Evolutionary conservation across 805 yeast genomes (phyloP).

Genomic region (Candida verbasci): DNA sequence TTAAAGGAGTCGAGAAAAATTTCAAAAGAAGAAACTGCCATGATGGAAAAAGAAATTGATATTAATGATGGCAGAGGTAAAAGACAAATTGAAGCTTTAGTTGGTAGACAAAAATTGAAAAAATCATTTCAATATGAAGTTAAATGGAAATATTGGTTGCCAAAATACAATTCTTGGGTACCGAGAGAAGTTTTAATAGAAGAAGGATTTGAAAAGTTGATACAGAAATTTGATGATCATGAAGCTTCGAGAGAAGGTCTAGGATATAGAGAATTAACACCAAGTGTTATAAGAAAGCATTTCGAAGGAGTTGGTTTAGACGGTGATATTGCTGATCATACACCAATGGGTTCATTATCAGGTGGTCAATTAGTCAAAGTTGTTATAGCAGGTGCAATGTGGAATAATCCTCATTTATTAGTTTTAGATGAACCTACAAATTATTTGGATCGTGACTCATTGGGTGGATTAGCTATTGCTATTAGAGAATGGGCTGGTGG

Average conservation of each 20-base stretch:
- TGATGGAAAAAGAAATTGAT: constrained; percentile 75
- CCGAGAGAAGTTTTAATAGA: constrained; percentile 77
- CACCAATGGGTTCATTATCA: constrained; percentile 92
- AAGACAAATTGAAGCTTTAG: constrained; percentile 87
- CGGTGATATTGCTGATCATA: constrained; percentile 97
- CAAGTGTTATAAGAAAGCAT: constrained; percentile 91
- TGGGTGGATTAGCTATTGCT: constrained; percentile 96
- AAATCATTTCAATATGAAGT: constrained; percentile 95
- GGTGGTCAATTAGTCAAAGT: constrained; percentile 99
- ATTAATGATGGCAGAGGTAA: constrained; percentile 84
- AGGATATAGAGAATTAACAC: constrained; percentile 55
- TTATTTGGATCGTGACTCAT: constrained; percentile 94
- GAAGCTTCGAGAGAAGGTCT: constrained; percentile 48
- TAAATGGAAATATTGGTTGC: constrained; percentile 84
- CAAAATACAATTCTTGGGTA: constrained; percentile 92
- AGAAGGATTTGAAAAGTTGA: constrained; percentile 44
- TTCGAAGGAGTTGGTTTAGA: constrained; percentile 97
- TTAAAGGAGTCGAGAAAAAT: constrained; percentile 90
- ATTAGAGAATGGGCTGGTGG: constrained; percentile 98
- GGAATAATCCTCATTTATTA: constrained; percentile 97
- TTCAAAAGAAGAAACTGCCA: constrained; percentile 65
- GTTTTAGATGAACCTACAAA: constrained; percentile 98
- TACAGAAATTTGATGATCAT: constrained; percentile 44
- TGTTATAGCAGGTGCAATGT: constrained; percentile 99
- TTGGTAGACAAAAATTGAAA: constrained; percentile 95